Evolutionary conservation across 73 alveolate genomes (phyloP).

Genomic region (Paramecium sexaurelia): DNA sequence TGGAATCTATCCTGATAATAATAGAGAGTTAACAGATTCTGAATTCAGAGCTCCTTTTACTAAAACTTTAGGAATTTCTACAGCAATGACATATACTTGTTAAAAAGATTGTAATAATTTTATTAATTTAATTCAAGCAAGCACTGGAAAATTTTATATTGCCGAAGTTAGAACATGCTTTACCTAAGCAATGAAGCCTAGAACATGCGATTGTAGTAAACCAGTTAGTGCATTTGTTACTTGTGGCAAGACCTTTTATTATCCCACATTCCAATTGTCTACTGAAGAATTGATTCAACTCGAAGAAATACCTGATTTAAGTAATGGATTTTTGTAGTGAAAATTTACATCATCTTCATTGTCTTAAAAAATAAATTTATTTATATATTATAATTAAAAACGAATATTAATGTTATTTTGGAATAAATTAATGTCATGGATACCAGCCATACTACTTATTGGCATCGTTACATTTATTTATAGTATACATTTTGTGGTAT

Average conservation of each 20-base stretch:
- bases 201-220: conserved; percentile 22
- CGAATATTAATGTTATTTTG: conserved; percentile 24
- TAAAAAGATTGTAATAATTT: conserved; percentile 5
- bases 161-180: conserved; percentile 23
- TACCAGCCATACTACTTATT: neutral
- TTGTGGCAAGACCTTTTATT: conserved; percentile 22
- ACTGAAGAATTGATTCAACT: neutral
- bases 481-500: neutral
- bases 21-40: neutral
- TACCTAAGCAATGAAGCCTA: neutral
- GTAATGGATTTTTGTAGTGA: neutral
- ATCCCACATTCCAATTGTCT: neutral
- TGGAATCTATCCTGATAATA: conserved; percentile 30
- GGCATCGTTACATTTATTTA: neutral
- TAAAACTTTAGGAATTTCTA: neutral
- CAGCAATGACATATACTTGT: conserved; percentile 26
- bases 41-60: conserved; percentile 12
- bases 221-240: conserved; percentile 8
- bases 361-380: neutral
- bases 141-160: neutral
- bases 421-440: conserved; percentile 23
- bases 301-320: neutral
- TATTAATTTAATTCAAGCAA: neutral
- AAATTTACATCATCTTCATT: neutral
- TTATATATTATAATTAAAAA: neutral